phyloP scores from a whole-genome alignment of 768 basidiomycete genomes.

The Calocybe gangraenosa region DNA sequence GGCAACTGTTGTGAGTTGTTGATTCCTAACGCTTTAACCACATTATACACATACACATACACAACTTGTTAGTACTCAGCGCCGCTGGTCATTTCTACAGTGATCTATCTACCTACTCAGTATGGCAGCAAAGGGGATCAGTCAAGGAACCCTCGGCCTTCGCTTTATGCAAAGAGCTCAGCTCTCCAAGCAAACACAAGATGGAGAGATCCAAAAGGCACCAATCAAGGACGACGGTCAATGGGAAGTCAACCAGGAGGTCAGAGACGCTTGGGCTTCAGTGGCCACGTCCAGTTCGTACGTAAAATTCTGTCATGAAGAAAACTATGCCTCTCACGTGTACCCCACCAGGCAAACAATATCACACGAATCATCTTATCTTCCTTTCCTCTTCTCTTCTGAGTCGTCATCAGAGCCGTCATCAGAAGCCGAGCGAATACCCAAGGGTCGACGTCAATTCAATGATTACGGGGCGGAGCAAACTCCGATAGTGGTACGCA shows the following conservation, averaged over 20 bases:
- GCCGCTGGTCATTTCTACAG: neutral
- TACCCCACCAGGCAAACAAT: constrained; percentile 23
- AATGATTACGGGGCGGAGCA: constrained; percentile 46
- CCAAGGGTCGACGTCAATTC: constrained; percentile 53
- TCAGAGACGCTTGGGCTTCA: constrained; percentile 50
- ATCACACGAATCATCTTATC: constrained; percentile 57
- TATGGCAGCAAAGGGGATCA: constrained; percentile 50
- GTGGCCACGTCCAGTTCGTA: constrained; percentile 15
- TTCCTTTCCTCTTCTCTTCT: constrained; percentile 59
- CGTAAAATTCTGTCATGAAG: constrained; percentile 13
- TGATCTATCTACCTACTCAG: neutral
- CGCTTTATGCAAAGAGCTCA: constrained; percentile 74
- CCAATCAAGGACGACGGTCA: constrained; percentile 58
- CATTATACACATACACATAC: neutral
- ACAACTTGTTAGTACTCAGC: too few relatives aligned
- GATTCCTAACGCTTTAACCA: neutral
- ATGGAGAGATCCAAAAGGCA: constrained; percentile 47
- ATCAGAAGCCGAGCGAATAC: constrained; percentile 17
- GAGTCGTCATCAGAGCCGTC: constrained; percentile 19
- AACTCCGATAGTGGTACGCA: constrained; percentile 24
- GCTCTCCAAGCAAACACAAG: constrained; percentile 45
- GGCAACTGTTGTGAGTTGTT: constrained; percentile 10
- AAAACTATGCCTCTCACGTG: neutral
- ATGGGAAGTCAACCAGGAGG: constrained; percentile 56
- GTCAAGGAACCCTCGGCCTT: constrained; percentile 59